A percentile compares a stretch with the other conserved stretches of the same genome.
These are phyloP conservation scores for Quercus variabilis DNA, from an alignment of 306 rosid genomes.

Conservation along the genomic window DNA sequence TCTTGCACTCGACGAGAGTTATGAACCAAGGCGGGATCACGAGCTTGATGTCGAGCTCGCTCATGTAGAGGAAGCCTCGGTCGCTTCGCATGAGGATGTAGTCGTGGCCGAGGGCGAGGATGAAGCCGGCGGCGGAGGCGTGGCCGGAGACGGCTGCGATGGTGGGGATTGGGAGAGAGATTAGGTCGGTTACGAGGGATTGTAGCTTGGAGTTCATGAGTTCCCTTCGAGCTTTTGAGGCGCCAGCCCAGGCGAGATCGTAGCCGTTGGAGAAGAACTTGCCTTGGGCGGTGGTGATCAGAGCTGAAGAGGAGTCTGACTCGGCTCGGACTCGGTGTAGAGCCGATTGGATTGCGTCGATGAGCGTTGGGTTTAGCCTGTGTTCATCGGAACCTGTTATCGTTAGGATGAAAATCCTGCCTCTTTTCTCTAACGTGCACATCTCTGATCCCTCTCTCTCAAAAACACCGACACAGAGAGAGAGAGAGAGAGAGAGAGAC, in stretches of 20 bases:
- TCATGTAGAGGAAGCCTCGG: conserved; percentile 78
- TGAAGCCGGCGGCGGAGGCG: conserved; percentile 72
- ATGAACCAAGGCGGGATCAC: conserved; percentile 57
- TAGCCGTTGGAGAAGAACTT: conserved; percentile 90
- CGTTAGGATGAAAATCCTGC: conserved; percentile 60
- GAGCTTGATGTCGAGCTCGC: conserved; percentile 68
- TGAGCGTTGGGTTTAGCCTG: conserved; percentile 67
- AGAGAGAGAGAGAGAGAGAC: no score
- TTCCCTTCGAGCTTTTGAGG: conserved; percentile 1
- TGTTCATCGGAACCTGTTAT: conserved; percentile 65
- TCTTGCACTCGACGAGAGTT: conserved; percentile 39
- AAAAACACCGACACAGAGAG: no score
- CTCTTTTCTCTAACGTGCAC: conserved; percentile 71
- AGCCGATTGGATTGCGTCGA: conserved; percentile 47
- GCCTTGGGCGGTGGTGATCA: conserved; percentile 83
- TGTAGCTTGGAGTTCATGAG: conserved; percentile 37
- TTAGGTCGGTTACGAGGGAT: conserved; percentile 47
- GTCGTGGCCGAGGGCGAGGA: conserved; percentile 69
- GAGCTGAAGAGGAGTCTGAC: conserved; percentile 41
- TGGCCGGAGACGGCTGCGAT: conserved; percentile 78
- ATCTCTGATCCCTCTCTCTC: conserved; percentile 14
- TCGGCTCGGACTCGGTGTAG: conserved; percentile 52
- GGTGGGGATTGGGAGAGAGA: conserved; percentile 76
- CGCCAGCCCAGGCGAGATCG: conserved; percentile 56
- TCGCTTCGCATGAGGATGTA: conserved; percentile 67